Conservation (phyloP, 2,329 filamentous ascomycete species). For the Madurella mycetomatis region DNA sequence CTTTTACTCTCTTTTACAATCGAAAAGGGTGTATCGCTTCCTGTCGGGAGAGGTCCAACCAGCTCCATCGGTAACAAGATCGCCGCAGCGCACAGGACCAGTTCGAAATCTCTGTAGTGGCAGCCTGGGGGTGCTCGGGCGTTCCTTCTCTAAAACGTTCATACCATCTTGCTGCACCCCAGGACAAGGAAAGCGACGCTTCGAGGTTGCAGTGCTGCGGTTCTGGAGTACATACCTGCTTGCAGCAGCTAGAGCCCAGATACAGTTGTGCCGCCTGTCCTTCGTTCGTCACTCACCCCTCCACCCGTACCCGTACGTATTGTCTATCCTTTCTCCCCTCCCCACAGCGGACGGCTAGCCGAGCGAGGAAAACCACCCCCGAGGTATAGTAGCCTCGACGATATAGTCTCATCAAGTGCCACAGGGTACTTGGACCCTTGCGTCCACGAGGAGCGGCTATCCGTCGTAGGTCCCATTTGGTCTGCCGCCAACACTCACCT, state of each 20-base stretch:
- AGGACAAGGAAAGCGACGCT: neutral
- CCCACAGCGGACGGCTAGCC: slow-evolving; percentile 8
- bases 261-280: slow-evolving; percentile 11
- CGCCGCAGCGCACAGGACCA: slow-evolving; percentile 1
- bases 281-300: slow-evolving; percentile 11
- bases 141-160: slow-evolving; percentile 3
- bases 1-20: neutral
- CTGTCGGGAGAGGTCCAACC: neutral
- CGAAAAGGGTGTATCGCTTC: neutral
- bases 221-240: slow-evolving; percentile 12
- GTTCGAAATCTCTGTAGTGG: slow-evolving; percentile 4
- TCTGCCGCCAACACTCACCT: slow-evolving; percentile 9
- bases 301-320: neutral
- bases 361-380: slow-evolving; percentile 9
- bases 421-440: slow-evolving; percentile 14
- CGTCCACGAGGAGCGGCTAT: slow-evolving; percentile 17
- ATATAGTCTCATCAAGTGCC: slow-evolving; percentile 22
- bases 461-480: slow-evolving; percentile 14
- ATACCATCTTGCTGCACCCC: slow-evolving; percentile 10
- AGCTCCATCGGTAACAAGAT: slow-evolving; percentile 3
- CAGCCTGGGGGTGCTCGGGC: slow-evolving; percentile 12
- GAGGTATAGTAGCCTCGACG: slow-evolving; percentile 18
- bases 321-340: slow-evolving; percentile 10
- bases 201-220: slow-evolving; percentile 18
- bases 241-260: slow-evolving; percentile 8